Base-by-base conservation (phyloP, 352 stramenopile genomes). In the Plasmopara muralis region DNA sequence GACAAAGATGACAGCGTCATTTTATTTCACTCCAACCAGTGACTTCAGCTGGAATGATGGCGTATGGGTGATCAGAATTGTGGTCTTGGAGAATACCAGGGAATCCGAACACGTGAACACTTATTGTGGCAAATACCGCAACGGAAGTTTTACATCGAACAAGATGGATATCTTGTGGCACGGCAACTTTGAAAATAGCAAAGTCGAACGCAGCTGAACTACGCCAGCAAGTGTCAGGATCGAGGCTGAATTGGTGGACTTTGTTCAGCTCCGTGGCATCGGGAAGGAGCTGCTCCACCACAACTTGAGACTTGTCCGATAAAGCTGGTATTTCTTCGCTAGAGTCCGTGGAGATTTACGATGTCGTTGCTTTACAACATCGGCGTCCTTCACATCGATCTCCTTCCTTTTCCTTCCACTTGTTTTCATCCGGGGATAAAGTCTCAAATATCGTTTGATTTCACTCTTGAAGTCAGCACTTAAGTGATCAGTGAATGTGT, bases 321-420 rank as follows among this genome's bases (percentile, higher is more conserved):
- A 6, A 4, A 4, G 10, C 9, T 43, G 39, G 6, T n/a, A n/a
- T n/a, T n/a, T n/a, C n/a, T n/a, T n/a, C 39, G 15, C 9, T 28
- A n/a, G 4, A 5, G 9, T n/a, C 15, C n/a, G 9, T 9, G 16
- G n/a, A 3, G 15, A 29, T 43, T 14, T 41, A 15, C 35, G 35
- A n/a, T 15, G 14, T 66, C 52, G 40, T 37, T 74, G 65, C 55
- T 74, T 50, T 34, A 9, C 30, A 34, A 34, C 30, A 34, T 9
- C 9, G 9, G 9, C 9, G n/a, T n/a, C n/a, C n/a, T n/a, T n/a
- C n/a, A 41, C 14, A 14, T 41, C 12, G 35, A 5, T 15, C 4
- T 4, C 35, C 35, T 41, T 41, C 35, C 35, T 41, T 41, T 41
- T 41, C 12, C 35, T 41, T n/a, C n/a, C n/a, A n/a, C n/a, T n/a